Percentiles rank a stretch among this genome's conserved stretches.
Conservation (phyloP, 108 stramenopile species). For the Pseudonitzschia multistriata region DNA sequence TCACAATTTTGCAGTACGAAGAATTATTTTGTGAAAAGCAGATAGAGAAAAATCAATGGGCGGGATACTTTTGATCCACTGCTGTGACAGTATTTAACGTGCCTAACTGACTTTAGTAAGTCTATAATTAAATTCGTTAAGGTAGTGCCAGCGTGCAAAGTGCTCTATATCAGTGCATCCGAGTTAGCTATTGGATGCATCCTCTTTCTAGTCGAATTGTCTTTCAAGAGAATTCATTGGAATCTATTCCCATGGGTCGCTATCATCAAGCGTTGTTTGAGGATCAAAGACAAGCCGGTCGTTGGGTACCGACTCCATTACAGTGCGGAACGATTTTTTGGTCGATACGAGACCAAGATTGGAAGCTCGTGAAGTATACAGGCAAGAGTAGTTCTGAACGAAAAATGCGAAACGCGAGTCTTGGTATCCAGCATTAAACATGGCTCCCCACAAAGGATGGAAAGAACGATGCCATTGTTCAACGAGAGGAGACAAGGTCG, state of each 20-base stretch:
- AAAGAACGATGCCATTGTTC: slow-evolving; percentile 71
- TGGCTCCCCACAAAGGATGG: slow-evolving; percentile 83
- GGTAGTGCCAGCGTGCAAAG: background rate
- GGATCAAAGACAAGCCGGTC: slow-evolving; percentile 43
- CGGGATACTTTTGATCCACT: no score
- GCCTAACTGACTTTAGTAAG: no score
- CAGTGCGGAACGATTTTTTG: slow-evolving; percentile 65
- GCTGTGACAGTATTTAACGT: no score
- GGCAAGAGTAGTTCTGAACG: slow-evolving; percentile 92
- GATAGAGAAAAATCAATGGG: no score
- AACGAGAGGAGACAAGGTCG: slow-evolving; percentile 45
- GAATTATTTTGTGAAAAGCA: no score
- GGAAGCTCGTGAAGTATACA: slow-evolving; percentile 90
- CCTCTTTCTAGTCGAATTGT: background rate
- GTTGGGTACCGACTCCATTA: slow-evolving; percentile 69
- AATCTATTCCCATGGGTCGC: slow-evolving; percentile 9
- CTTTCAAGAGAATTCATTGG: no score
- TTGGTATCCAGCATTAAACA: slow-evolving; percentile 94
- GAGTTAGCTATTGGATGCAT: background rate
- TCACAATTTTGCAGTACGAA: no score
- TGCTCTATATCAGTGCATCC: background rate
- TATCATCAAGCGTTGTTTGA: slow-evolving; percentile 17
- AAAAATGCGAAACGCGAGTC: slow-evolving; percentile 92
- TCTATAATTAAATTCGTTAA: background rate
- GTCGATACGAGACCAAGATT: slow-evolving; percentile 80